phyloP scores from a whole-genome alignment of 345 rosid species.

The Rhodamnia argentea region DNA sequence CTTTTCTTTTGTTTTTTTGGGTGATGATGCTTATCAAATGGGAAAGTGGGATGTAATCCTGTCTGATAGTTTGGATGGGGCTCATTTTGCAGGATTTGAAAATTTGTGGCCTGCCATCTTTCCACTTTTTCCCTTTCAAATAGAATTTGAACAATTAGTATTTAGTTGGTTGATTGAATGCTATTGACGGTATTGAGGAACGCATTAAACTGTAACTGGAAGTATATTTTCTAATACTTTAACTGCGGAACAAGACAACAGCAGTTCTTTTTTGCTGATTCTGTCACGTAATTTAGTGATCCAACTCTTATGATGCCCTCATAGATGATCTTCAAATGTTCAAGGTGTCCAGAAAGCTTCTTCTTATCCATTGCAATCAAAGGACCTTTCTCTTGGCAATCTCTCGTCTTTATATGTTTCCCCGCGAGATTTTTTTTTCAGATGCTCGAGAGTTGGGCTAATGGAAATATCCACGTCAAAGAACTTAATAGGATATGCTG shows the following conservation, averaged over 20 bases:
- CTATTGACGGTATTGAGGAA: not conserved
- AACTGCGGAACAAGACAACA: not conserved
- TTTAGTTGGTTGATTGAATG: not conserved
- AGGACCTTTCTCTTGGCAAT: not conserved
- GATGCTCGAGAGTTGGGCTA: not conserved
- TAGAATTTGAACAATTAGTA: not conserved
- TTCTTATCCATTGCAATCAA: not conserved
- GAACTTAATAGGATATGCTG: not conserved
- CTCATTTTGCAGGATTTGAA: not conserved
- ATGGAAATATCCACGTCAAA: not conserved
- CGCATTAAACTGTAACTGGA: not conserved
- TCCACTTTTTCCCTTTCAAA: not conserved
- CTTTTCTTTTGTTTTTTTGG: not conserved
- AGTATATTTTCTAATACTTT: not conserved
- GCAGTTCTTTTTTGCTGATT: not conserved
- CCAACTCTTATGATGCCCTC: not conserved
- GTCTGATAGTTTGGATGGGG: not conserved
- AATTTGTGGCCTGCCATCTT: not conserved
- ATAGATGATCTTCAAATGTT: not conserved
- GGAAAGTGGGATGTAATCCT: not conserved
- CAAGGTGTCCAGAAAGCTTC: not conserved
- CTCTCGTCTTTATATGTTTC: not conserved
- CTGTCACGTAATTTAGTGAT: not conserved
- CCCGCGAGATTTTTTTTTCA: not conserved
- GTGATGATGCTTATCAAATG: not conserved